Percentiles rank a stretch among this genome's conserved stretches.
Evolutionary conservation across 192 early-diverging fungal genomes (phyloP).

Genomic region (Backusella westeae): DNA sequence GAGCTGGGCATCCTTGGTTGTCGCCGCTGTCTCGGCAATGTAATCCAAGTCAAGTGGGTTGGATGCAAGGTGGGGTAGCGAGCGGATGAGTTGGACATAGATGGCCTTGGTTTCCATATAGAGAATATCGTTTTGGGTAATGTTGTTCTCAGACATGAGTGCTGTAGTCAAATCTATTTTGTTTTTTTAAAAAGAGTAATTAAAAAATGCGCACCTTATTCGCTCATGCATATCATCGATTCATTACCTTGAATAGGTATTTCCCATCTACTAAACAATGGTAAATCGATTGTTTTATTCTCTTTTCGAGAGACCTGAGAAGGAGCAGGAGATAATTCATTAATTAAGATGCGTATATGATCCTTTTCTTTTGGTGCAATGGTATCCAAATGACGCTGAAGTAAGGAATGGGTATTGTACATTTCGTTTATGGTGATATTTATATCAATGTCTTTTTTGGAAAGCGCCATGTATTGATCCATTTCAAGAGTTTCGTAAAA

Average conservation of each 20-base stretch:
- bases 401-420: conserved; percentile 84
- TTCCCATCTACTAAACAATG: conserved; percentile 83
- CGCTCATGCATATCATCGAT: not conserved
- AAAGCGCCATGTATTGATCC: conserved; percentile 96
- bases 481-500: conserved; percentile 97
- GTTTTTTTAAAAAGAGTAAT: not conserved
- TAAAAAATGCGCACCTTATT: too few species aligned
- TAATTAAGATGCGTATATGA: conserved; percentile 75
- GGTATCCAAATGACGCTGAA: conserved; percentile 79
- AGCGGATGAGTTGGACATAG: conserved; percentile 90
- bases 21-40: conserved; percentile 84
- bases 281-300: conserved; percentile 69
- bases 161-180: conserved; percentile 50
- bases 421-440: conserved; percentile 95
- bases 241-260: conserved; percentile 67
- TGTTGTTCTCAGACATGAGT: conserved; percentile 79
- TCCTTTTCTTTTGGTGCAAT: conserved; percentile 79
- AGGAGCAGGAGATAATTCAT: conserved; percentile 74
- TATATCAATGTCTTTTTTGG: conserved; percentile 86
- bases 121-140: conserved; percentile 92
- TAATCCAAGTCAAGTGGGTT: conserved; percentile 59
- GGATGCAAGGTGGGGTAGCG: conserved; percentile 68
- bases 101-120: conserved; percentile 96
- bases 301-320: conserved; percentile 77
- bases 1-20: conserved; percentile 81